Evolutionary conservation across 202 grass and related monocot genomes (phyloP).

Genomic region (Panicum virgatum): DNA sequence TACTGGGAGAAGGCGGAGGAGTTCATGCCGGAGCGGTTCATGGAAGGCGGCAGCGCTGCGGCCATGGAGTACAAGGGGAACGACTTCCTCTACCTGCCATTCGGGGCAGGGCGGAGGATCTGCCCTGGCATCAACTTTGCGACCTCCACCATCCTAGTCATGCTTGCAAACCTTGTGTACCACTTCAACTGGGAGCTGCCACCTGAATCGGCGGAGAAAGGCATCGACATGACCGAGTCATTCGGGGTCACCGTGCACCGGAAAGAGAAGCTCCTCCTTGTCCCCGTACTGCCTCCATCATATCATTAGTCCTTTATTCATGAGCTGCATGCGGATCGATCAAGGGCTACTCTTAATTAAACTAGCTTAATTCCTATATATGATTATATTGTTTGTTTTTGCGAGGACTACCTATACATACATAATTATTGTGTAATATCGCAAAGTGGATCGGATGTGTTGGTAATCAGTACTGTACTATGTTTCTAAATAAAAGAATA

Average conservation of each 20-base stretch:
- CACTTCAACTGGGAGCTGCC: constrained; percentile 26
- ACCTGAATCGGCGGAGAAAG: rapidly evolving
- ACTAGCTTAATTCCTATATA: too few species aligned
- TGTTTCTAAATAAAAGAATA: too few species aligned
- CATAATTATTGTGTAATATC: too few species aligned
- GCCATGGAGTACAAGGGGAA: constrained; percentile 8
- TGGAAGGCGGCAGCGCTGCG: neutral
- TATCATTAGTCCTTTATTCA: too few species aligned
- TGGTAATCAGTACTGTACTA: too few species aligned
- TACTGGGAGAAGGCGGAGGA: constrained; percentile 23
- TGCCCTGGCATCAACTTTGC: too few species aligned
- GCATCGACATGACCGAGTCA: neutral
- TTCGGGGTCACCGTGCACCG: constrained; percentile 10
- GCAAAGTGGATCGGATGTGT: too few species aligned
- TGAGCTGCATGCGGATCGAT: too few species aligned
- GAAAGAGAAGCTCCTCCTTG: constrained; percentile 23
- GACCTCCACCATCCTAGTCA: neutral
- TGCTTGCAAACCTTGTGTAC: constrained; percentile 16
- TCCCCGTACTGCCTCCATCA: neutral
- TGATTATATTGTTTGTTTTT: too few species aligned
- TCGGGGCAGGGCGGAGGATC: neutral
- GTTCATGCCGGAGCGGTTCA: constrained; percentile 34
- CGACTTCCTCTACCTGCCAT: neutral
- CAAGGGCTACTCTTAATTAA: too few species aligned
- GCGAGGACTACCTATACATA: too few species aligned